Percentiles rank a stretch among this genome's conserved stretches.
Evolutionary conservation across 2,329 filamentous ascomycete species (phyloP).

Genomic region (Trichoderma oligosporum): DNA sequence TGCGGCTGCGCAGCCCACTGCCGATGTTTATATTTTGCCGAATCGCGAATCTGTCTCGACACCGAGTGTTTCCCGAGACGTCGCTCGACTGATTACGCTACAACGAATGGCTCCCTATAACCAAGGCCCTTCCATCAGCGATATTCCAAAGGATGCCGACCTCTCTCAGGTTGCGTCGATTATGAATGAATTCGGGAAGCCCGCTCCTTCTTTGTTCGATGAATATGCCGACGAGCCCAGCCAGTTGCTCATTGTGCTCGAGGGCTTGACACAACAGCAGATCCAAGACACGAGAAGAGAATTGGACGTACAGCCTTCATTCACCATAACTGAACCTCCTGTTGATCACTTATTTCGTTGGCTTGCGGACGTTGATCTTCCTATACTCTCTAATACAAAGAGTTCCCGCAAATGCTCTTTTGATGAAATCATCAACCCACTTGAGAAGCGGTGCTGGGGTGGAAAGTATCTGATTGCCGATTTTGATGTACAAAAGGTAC

Average conservation of each 20-base stretch:
- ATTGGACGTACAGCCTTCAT: slow-evolving; percentile 41
- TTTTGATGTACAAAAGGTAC: slow-evolving; percentile 45
- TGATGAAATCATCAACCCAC: slow-evolving; percentile 40
- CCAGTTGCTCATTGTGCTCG: slow-evolving; percentile 58
- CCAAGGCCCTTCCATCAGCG: slow-evolving; percentile 47
- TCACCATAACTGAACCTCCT: slow-evolving; percentile 47
- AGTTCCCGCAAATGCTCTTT: slow-evolving; percentile 38
- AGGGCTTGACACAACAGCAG: slow-evolving; percentile 50
- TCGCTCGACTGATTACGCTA: slow-evolving; percentile 56
- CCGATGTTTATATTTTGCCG: slow-evolving; percentile 53
- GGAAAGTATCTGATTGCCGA: slow-evolving; percentile 41
- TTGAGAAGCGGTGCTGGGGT: slow-evolving; percentile 44
- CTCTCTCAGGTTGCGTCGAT: slow-evolving; percentile 50
- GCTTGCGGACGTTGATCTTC: slow-evolving; percentile 42
- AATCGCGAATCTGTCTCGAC: slow-evolving; percentile 29
- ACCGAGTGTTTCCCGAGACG: slow-evolving; percentile 47
- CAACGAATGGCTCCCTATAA: slow-evolving; percentile 50
- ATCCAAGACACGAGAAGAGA: slow-evolving; percentile 42
- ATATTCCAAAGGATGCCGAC: slow-evolving; percentile 40
- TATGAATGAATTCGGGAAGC: slow-evolving; percentile 58
- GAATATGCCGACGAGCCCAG: slow-evolving; percentile 34
- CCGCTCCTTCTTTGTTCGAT: slow-evolving; percentile 48
- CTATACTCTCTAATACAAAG: slow-evolving; percentile 35
- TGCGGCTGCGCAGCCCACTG: slow-evolving; percentile 39
- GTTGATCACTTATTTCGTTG: slow-evolving; percentile 40